phyloP scores from a whole-genome alignment of 805 yeast species.

The Kodamaea lidongshanica region DNA sequence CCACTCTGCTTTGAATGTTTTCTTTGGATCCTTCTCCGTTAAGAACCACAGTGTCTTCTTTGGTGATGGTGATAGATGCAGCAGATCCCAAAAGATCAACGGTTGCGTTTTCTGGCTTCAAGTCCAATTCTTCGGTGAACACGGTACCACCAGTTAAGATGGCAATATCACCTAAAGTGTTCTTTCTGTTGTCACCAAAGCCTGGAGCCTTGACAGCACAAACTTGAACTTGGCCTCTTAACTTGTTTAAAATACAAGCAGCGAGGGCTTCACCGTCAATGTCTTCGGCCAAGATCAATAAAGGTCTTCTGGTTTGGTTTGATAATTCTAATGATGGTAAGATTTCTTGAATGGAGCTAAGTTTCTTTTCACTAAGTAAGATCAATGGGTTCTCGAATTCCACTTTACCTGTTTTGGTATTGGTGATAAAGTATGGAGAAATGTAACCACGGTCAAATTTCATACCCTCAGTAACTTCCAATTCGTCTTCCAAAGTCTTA shows the following conservation, averaged over 20 bases:
- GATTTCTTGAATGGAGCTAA: constrained; percentile 83
- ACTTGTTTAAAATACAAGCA: constrained; percentile 93
- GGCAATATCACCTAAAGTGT: constrained; percentile 92
- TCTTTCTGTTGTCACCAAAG: constrained; percentile 97
- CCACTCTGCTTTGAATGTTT: constrained; percentile 77
- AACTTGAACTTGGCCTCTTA: constrained; percentile 97
- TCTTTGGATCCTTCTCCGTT: constrained; percentile 90
- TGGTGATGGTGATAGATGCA: constrained; percentile 86
- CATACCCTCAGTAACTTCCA: constrained; percentile 97
- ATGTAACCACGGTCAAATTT: constrained; percentile 96
- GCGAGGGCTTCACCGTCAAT: constrained; percentile 98
- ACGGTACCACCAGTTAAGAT: constrained; percentile 90
- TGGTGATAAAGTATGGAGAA: constrained; percentile 94
- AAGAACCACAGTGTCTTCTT: constrained; percentile 90
- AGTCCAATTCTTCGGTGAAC: constrained; percentile 87
- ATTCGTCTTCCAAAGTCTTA: constrained; percentile 91
- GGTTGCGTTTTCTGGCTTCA: constrained; percentile 93
- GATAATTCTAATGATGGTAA: constrained; percentile 90
- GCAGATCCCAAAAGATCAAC: constrained; percentile 84
- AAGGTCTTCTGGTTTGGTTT: constrained; percentile 88
- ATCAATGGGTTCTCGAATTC: constrained; percentile 92
- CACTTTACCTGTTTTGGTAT: constrained; percentile 85
- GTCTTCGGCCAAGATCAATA: constrained; percentile 90
- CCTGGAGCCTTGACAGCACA: constrained; percentile 99
- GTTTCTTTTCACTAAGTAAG: constrained; percentile 85